Evolutionary conservation across 1,284 basidiomycete genomes (phyloP).

Genomic region (Trametes versicolor): DNA sequence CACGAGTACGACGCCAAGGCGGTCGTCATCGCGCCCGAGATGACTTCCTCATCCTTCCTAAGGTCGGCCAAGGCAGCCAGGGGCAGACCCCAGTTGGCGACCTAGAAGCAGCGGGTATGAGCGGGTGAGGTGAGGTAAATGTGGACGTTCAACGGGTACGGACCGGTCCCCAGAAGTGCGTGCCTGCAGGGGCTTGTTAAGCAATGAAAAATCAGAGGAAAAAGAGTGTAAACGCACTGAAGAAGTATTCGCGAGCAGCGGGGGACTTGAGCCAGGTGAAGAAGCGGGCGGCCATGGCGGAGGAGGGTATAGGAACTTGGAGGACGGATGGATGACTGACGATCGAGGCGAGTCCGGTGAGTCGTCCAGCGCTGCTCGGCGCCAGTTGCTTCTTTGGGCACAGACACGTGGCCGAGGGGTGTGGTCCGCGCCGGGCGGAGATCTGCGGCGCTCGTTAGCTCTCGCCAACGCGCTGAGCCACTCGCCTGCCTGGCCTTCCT

Average conservation of each 20-base stretch:
- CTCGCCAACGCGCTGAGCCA: not conserved
- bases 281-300: constrained; percentile 81
- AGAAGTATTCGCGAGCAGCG: constrained; percentile 91
- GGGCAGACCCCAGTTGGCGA: constrained; percentile 97
- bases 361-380: constrained; percentile 13
- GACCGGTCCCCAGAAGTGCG: constrained; percentile 96
- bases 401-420: constrained; percentile 14
- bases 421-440: constrained; percentile 11
- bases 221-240: constrained; percentile 72
- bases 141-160: constrained; percentile 42
- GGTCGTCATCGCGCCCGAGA: constrained; percentile 95
- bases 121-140: constrained; percentile 23
- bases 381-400: constrained; percentile 10
- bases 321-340: not conserved
- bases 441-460: not conserved
- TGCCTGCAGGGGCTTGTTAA: constrained; percentile 62
- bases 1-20: constrained; percentile 92
- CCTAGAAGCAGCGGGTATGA: constrained; percentile 53
- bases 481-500: not conserved
- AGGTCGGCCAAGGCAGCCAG: constrained; percentile 92
- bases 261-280: constrained; percentile 89
- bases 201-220: constrained; percentile 2
- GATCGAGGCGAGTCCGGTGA: constrained; percentile 12
- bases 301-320: constrained; percentile 19
- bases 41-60: constrained; percentile 92